Evolutionary conservation across 768 basidiomycete species (phyloP), one percentile per base, ranked within the genome.

Genomic region (Pleurotus ostreatus): DNA sequence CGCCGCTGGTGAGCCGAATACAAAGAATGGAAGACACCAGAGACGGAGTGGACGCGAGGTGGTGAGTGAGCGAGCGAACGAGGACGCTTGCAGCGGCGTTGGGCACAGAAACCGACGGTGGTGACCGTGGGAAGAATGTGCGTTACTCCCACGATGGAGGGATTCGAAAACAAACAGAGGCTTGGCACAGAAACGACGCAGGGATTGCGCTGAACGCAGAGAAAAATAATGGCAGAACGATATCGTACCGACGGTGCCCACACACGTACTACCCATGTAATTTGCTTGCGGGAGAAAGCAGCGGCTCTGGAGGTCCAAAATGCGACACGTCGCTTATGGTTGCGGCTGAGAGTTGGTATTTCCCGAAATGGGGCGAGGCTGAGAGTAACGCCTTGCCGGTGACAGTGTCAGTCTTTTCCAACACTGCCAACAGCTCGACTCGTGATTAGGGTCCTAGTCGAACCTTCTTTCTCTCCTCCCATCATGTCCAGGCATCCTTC

Each of bases 401-500:
- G 59, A 55, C 62, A 60, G 62, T 66, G 59, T 56, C 62, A 60
- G 62, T 66, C 62, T 63, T 52, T 62, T 62, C 63, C 64, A 63
- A 63, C 63, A 65, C 62, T 71, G 69, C 71, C 72, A 73, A 66
- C 70, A 70, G 68, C 22, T 26, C 20, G 48, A 49, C 26, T 18
- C 38, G 51, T 39, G 51, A 41, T 68, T 71, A 59, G 61, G 59
- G 57, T 68, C 51, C 51, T 11, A 25, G 23, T 23, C 23, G 22
- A 68, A 71, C 69, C 66, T 70, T 49, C 49, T 49, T 37, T 20
- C 22, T 37, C 22, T 39, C 15, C 39, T 67, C 69, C 79, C 78
- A 77, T 74, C 82, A 88, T 88, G 86, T 86, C 86, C 63, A 75
- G 80, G 66, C 81, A 79, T 64, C 79, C 81, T 18, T 84, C 82